phyloP scores from a whole-genome alignment of 225 moss, liverwort and hornwort species.

The Anthoceros angustus region DNA sequence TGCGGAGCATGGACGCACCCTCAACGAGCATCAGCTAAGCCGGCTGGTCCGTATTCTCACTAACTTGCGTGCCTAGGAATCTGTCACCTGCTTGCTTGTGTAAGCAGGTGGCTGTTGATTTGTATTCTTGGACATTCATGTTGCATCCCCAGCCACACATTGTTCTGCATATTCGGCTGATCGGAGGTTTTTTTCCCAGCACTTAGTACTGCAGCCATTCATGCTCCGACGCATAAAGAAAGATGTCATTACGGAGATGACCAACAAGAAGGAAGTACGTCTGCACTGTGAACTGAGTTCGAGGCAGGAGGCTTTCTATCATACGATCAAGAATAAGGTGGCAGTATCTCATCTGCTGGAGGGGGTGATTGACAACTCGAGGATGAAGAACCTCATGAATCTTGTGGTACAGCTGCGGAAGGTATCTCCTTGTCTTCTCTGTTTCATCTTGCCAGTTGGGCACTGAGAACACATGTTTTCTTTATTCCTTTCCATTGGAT shows the following conservation, averaged over 20 bases:
- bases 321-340: slow-evolving; percentile 78
- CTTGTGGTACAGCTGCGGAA: slow-evolving; percentile 89
- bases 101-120: not conserved
- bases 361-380: slow-evolving; percentile 63
- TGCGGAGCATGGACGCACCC: slow-evolving; percentile 92
- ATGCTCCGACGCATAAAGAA: slow-evolving; percentile 90
- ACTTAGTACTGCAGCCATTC: slow-evolving; percentile 80
- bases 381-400: slow-evolving; percentile 82
- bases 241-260: slow-evolving; percentile 90
- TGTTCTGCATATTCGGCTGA: not conserved
- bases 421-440: slow-evolving; percentile 18
- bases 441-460: not conserved
- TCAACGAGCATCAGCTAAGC: slow-evolving; percentile 94
- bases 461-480: not conserved
- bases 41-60: slow-evolving; percentile 41
- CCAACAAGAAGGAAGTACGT: slow-evolving; percentile 77
- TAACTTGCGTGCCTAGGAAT: not conserved
- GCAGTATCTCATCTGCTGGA: slow-evolving; percentile 80
- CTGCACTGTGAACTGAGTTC: slow-evolving; percentile 69
- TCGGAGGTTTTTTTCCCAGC: slow-evolving; percentile 23
- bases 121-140: not conserved
- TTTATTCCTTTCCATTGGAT: not conserved
- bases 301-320: slow-evolving; percentile 79
- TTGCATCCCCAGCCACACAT: not conserved
- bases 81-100: not conserved